These are phyloP conservation scores for Heterobasidion irregulare DNA, from an alignment of 1,284 basidiomycete genomes.

Conservation along the genomic window DNA sequence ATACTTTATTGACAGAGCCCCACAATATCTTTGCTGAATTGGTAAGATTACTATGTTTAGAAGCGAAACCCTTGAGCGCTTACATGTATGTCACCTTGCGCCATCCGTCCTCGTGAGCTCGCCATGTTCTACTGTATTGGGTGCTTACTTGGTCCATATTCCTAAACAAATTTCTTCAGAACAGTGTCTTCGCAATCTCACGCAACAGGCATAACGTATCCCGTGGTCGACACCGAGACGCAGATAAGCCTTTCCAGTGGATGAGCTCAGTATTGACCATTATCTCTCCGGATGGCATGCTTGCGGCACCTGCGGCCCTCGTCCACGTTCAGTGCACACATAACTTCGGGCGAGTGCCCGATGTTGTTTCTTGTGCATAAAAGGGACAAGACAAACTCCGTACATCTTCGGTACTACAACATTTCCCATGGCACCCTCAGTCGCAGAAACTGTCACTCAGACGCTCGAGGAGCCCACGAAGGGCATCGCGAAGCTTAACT, in stretches of 20 bases:
- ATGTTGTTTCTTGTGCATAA: no score
- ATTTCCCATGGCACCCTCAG: slow-evolving; percentile 13
- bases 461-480: not conserved
- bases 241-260: slow-evolving; percentile 1
- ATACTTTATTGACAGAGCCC: no score
- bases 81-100: not conserved
- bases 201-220: not conserved
- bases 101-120: not conserved
- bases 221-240: not conserved
- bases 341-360: no score
- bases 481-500: slow-evolving; percentile 6
- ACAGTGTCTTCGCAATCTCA: not conserved
- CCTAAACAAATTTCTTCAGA: not conserved
- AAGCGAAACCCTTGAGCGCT: no score
- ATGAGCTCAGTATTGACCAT: not conserved
- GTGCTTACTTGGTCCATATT: no score
- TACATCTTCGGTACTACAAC: not conserved
- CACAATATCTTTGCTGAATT: no score
- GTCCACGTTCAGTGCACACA: no score
- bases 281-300: slow-evolving; percentile 3
- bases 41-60: no score
- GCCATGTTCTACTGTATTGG: not conserved
- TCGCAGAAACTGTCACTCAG: slow-evolving; percentile 10
- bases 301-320: not conserved
- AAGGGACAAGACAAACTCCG: no score